A percentile compares a stretch with the other conserved stretches of the same genome.
Conservation (phyloP, 352 stramenopile species). For the Halophytophthora polymorphica region DNA sequence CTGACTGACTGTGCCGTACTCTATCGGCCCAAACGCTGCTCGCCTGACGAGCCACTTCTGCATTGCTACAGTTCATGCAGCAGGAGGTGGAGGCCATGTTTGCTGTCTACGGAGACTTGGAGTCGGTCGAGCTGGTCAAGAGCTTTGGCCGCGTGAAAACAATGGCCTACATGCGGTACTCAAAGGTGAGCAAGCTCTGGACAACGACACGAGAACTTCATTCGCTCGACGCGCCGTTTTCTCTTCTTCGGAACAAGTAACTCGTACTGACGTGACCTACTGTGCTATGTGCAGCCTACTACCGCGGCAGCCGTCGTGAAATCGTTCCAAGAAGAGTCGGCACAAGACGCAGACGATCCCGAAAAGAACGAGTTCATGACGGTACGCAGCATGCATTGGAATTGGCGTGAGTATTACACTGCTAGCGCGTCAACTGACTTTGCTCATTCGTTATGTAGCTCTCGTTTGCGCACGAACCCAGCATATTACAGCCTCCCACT, state of each 20-base stretch:
- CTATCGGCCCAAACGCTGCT: background rate
- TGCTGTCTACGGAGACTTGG: constrained; percentile 72
- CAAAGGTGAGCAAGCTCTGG: constrained; percentile 33
- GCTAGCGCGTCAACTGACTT: background rate
- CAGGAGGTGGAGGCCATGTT: constrained; percentile 86
- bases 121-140: constrained; percentile 59
- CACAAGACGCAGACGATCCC: constrained; percentile 27
- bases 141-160: constrained; percentile 82
- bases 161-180: constrained; percentile 81
- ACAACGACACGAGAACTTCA: constrained; percentile 11
- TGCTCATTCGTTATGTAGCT: constrained; percentile 20
- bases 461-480: constrained; percentile 42
- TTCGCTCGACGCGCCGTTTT: background rate
- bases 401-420: background rate
- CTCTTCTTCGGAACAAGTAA: background rate
- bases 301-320: constrained; percentile 54
- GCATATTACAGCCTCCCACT: constrained; percentile 1
- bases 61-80: constrained; percentile 52
- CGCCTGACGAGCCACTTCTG: background rate
- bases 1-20: background rate
- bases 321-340: constrained; percentile 45
- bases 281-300: constrained; percentile 26
- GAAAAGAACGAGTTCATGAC: constrained; percentile 48
- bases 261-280: constrained; percentile 4
- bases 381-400: constrained; percentile 17